phyloP scores from a whole-genome alignment of 2,329 filamentous ascomycete species.

The Penicillium sp. region DNA sequence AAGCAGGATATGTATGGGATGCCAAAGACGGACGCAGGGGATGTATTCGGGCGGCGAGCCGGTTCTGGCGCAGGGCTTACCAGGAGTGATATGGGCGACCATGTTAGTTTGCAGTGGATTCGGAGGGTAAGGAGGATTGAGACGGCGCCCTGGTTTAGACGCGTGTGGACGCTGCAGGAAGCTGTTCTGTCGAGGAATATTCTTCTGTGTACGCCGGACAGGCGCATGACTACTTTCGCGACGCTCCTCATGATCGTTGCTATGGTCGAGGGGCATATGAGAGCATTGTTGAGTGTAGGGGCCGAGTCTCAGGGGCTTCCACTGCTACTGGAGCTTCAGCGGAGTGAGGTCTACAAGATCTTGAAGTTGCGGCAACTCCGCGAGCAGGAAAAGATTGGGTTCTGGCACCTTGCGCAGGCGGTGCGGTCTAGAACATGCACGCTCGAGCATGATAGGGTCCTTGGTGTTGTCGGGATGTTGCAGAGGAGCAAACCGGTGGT shows the following conservation, averaged over 20 bases:
- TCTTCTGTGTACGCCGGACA: background rate
- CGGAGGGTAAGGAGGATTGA: conserved; percentile 6
- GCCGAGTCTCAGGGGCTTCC: background rate
- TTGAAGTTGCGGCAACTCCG: background rate
- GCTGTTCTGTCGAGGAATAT: background rate
- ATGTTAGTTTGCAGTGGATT: background rate
- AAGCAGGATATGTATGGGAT: background rate
- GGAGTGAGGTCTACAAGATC: background rate
- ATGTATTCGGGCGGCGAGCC: background rate
- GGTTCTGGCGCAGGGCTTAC: too few species aligned
- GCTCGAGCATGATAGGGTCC: background rate
- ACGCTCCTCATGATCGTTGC: background rate
- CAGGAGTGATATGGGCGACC: too few species aligned
- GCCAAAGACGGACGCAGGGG: background rate
- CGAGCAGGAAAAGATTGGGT: background rate
- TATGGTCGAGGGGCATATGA: background rate
- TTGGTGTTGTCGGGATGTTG: background rate
- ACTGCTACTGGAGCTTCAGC: background rate
- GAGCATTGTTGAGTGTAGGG: background rate
- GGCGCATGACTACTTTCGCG: background rate
- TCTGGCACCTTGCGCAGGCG: background rate
- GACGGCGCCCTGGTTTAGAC: conserved; percentile 8
- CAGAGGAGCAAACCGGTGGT: background rate
- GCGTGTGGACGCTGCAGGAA: conserved; percentile 13
- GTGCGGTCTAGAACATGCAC: background rate